These are phyloP conservation scores for Colletotrichum truncatum DNA, from an alignment of 2,329 filamentous ascomycete genomes.

Conservation along the genomic window DNA sequence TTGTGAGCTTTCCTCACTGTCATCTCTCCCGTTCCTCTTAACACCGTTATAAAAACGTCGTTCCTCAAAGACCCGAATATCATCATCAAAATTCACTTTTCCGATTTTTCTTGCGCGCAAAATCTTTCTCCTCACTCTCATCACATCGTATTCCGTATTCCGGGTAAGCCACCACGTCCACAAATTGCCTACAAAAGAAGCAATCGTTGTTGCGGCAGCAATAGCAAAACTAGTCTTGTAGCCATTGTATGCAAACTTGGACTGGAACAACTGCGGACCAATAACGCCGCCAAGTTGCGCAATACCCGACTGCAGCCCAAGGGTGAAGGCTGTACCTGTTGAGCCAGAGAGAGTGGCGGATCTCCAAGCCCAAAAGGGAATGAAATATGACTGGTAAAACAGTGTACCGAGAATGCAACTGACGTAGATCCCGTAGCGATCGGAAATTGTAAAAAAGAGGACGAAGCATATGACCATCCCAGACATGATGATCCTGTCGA, in stretches of 20 bases:
- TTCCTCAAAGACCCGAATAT: slow-evolving; percentile 12
- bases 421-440: slow-evolving; percentile 51
- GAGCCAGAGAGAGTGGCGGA: slow-evolving; percentile 50
- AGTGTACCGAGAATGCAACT: slow-evolving; percentile 53
- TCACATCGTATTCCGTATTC: slow-evolving; percentile 37
- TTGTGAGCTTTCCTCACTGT: not conserved
- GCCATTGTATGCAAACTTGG: slow-evolving; percentile 47
- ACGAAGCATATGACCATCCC: slow-evolving; percentile 54
- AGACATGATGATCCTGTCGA: slow-evolving; percentile 41
- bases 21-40: not conserved
- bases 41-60: slow-evolving; percentile 5
- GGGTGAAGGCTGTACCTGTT: slow-evolving; percentile 54
- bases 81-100: slow-evolving; percentile 15
- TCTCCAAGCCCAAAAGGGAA: slow-evolving; percentile 56
- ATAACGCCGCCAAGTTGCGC: slow-evolving; percentile 56
- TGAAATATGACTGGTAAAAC: slow-evolving; percentile 53
- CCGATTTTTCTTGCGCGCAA: slow-evolving; percentile 30
- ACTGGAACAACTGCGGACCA: slow-evolving; percentile 53
- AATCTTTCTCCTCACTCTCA: slow-evolving; percentile 32
- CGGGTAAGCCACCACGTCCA: slow-evolving; percentile 38
- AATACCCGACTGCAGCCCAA: slow-evolving; percentile 51
- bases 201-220: slow-evolving; percentile 33
- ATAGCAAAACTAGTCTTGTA: slow-evolving; percentile 39
- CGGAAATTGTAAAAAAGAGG: slow-evolving; percentile 48
- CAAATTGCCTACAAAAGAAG: slow-evolving; percentile 35